Conservation (phyloP, 1,139 yeast genomes). For the Geotrichum histeridarum region DNA sequence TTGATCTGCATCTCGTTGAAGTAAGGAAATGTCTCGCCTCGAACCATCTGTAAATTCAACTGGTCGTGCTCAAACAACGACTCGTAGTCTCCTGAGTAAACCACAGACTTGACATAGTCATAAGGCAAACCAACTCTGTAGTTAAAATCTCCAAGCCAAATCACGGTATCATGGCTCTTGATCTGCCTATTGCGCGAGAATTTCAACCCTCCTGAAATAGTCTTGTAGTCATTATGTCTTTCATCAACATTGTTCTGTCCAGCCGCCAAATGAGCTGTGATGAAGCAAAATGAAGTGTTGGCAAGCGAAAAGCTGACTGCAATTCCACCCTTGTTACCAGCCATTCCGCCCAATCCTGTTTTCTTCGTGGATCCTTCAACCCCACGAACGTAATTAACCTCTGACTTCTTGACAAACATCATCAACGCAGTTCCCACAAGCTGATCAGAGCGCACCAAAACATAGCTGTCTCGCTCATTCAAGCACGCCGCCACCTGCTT, state of each 20-base stretch:
- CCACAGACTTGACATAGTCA: constrained; percentile 62
- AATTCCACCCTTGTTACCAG: constrained; percentile 90
- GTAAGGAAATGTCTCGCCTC: constrained; percentile 81
- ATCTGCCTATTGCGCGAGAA: constrained; percentile 68
- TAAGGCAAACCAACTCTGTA: constrained; percentile 73
- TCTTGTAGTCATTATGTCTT: constrained; percentile 80
- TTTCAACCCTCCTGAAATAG: constrained; percentile 69
- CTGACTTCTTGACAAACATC: constrained; percentile 61
- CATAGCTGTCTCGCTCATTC: constrained; percentile 53
- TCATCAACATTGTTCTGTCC: constrained; percentile 81
- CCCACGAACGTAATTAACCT: constrained; percentile 59
- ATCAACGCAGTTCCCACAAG: constrained; percentile 86
- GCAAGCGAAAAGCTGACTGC: constrained; percentile 77
- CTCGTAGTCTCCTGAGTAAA: constrained; percentile 45
- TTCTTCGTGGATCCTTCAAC: constrained; percentile 78
- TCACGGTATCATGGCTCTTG: constrained; percentile 74
- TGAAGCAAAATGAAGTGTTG: constrained; percentile 69
- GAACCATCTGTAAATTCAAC: constrained; percentile 70
- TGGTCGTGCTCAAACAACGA: constrained; percentile 72
- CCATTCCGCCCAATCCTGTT: constrained; percentile 87
- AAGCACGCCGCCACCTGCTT: constrained; percentile 54
- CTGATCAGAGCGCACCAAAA: constrained; percentile 77
- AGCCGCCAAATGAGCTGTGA: constrained; percentile 94
- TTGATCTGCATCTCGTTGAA: constrained; percentile 74
- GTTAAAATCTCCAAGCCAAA: constrained; percentile 97